Conservation (phyloP, 2,329 filamentous ascomycete genomes). For the Colletotrichum euphorbiae region DNA sequence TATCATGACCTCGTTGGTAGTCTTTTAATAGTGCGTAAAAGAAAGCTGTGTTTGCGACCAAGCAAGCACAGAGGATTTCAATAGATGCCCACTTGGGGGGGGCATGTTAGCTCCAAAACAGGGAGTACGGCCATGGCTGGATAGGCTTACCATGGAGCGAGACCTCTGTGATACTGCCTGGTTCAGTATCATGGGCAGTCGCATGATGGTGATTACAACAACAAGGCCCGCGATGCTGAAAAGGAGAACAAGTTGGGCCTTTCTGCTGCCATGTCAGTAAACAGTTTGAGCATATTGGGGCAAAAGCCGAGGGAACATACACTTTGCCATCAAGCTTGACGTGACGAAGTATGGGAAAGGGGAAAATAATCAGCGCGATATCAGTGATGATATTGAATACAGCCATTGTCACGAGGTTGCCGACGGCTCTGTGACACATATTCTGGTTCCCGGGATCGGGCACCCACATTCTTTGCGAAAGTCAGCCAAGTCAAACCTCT, state of each 20-base stretch:
- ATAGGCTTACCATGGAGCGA: constrained; percentile 44
- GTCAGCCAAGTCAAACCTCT: neutral
- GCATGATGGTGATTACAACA: constrained; percentile 47
- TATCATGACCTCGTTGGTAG: constrained; percentile 44
- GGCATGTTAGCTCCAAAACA: neutral
- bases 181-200: constrained; percentile 47
- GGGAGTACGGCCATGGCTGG: neutral
- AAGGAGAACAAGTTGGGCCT: constrained; percentile 42
- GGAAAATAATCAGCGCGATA: constrained; percentile 46
- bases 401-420: constrained; percentile 46
- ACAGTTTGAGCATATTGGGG: neutral
- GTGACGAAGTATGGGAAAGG: constrained; percentile 46
- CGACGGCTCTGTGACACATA: constrained; percentile 44
- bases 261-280: constrained; percentile 31
- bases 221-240: constrained; percentile 46
- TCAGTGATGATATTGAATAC: constrained; percentile 47
- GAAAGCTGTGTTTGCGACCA: constrained; percentile 48
- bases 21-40: constrained; percentile 47
- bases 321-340: constrained; percentile 42
- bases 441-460: constrained; percentile 30
- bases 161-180: constrained; percentile 46
- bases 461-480: constrained; percentile 11
- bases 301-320: constrained; percentile 8
- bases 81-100: constrained; percentile 47
- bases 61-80: constrained; percentile 49